Evolutionary conservation across 1,284 basidiomycete species (phyloP).

Genomic region (Anthracocystis setariae): DNA sequence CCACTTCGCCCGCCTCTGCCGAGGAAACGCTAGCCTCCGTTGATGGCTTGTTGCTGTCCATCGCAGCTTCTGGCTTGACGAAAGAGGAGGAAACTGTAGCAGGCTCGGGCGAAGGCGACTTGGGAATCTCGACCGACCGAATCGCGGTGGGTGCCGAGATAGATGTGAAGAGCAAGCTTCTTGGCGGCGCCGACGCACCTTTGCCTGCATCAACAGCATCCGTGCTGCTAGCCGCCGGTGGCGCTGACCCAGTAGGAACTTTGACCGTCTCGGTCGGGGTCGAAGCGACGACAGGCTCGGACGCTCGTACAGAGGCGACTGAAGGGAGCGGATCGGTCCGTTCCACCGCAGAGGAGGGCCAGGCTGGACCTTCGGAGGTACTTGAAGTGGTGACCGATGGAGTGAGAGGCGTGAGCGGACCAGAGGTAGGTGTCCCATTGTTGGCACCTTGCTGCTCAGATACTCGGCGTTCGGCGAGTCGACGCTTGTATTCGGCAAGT

Average conservation of each 20-base stretch:
- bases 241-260: conserved; percentile 8
- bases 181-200: conserved; percentile 14
- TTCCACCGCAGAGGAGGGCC: conserved; percentile 25
- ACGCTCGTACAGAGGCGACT: background rate
- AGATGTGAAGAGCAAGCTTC: conserved; percentile 42
- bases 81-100: background rate
- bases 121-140: conserved; percentile 57
- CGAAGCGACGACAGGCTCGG: conserved; percentile 15
- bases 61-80: conserved; percentile 6
- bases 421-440: conserved; percentile 3
- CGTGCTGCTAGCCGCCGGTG: conserved; percentile 1
- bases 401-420: conserved; percentile 17
- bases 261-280: conserved; percentile 1
- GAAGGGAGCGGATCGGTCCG: conserved; percentile 17
- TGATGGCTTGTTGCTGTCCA: background rate
- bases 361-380: conserved; percentile 20
- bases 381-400: conserved; percentile 14
- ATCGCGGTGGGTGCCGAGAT: conserved; percentile 52
- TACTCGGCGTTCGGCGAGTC: conserved; percentile 59
- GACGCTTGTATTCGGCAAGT: conserved; percentile 65
- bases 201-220: conserved; percentile 20
- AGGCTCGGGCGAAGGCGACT: conserved; percentile 54
- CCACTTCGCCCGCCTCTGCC: conserved; percentile 6
- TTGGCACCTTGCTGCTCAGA: conserved; percentile 34
- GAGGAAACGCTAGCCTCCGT: background rate